Percentiles rank a stretch among this genome's conserved stretches.
phyloP scores from a whole-genome alignment of 495 filamentous ascomycete genomes.

The Penicillium nucicola region DNA sequence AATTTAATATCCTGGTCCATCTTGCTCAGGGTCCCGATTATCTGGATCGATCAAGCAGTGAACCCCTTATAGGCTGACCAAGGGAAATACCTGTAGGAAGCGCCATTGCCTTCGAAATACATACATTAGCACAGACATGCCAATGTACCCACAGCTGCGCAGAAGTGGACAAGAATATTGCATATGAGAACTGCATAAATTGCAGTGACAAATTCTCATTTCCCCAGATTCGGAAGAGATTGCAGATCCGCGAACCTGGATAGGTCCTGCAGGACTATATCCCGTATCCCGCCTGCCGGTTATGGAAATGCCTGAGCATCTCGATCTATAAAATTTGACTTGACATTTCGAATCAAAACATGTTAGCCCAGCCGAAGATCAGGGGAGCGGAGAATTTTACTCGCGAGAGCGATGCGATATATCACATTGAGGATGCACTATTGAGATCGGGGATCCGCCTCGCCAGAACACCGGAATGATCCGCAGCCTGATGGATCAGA shows the following conservation, averaged over 20 bases:
- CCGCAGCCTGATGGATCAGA: slow-evolving; percentile 18
- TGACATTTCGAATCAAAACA: background rate
- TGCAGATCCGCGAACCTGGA: background rate
- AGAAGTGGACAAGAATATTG: background rate
- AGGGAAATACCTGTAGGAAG: background rate
- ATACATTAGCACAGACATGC: background rate
- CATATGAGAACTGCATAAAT: background rate
- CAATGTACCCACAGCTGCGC: background rate
- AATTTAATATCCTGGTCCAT: background rate
- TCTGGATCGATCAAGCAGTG: too few relatives aligned
- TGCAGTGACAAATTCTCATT: background rate
- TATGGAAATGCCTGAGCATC: background rate
- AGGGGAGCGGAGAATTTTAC: slow-evolving; percentile 13
- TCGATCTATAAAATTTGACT: background rate
- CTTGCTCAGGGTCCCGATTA: too few relatives aligned
- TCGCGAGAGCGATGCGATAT: slow-evolving; percentile 8
- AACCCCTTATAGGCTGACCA: too few relatives aligned
- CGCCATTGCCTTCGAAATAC: slow-evolving; percentile 1
- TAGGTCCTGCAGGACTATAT: background rate
- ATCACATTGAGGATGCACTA: slow-evolving; percentile 21
- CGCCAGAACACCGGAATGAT: background rate
- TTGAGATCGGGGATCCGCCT: slow-evolving; percentile 20
- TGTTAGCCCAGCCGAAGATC: background rate
- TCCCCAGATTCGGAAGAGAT: background rate
- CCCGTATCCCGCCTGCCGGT: background rate